Evolutionary conservation across 345 rosid genomes (phyloP).

Genomic region (Orychophragmus violaceus): DNA sequence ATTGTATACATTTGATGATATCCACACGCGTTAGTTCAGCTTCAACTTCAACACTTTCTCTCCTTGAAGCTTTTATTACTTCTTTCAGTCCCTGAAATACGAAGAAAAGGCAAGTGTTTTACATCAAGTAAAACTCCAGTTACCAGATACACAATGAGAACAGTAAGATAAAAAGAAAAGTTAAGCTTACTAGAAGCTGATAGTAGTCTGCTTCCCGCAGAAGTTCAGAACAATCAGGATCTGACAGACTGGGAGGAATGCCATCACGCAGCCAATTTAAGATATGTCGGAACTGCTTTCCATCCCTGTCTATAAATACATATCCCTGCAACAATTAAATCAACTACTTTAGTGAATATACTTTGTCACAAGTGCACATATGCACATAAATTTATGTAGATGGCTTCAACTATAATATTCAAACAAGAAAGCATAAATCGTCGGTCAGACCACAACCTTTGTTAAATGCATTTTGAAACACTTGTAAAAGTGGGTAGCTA

Average conservation of each 20-base stretch:
- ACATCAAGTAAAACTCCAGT: not conserved
- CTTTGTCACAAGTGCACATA: not conserved
- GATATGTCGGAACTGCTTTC: conserved; percentile 77
- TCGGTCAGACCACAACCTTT: not conserved
- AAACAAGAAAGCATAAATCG: not conserved
- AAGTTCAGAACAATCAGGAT: conserved; percentile 58
- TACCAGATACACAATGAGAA: no score
- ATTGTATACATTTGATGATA: conserved; percentile 87
- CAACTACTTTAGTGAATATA: not conserved
- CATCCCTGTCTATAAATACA: conserved; percentile 85
- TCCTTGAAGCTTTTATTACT: conserved; percentile 47
- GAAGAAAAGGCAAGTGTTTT: not conserved
- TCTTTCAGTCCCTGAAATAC: conserved; percentile 64
- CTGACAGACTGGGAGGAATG: conserved; percentile 54
- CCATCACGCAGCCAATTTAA: conserved; percentile 97
- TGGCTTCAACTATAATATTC: no score
- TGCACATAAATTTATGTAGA: no score
- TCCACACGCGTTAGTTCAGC: conserved; percentile 72
- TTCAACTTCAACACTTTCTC: conserved; percentile 46
- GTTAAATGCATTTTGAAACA: not conserved
- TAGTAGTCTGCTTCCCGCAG: conserved; percentile 82
- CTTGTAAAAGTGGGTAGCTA: no score
- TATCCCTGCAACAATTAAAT: conserved; percentile 51
- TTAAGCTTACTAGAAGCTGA: conserved; percentile 69
- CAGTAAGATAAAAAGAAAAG: not conserved